Evolutionary conservation across 352 stramenopile genomes (phyloP).

Genomic region (Pythium vanterpoolii): DNA sequence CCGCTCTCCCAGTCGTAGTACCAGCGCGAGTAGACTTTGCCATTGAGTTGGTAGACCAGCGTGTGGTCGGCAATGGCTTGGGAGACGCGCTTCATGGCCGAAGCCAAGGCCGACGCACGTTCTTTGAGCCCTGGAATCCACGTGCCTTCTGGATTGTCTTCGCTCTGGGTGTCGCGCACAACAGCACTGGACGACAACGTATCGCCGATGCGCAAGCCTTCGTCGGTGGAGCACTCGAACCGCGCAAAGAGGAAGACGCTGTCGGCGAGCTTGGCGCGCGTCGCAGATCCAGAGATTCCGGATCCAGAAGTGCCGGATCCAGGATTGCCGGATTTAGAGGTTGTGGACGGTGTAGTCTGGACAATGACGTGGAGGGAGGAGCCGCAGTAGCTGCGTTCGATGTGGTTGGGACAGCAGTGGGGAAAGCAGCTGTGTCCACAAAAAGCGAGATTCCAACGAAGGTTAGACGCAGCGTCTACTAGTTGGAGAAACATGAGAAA

Average conservation of each 20-base stretch:
- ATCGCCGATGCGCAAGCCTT: constrained; percentile 33
- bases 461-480: neutral
- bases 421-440: constrained; percentile 18
- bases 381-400: constrained; percentile 29
- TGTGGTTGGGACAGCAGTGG: constrained; percentile 26
- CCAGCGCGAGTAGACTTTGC: constrained; percentile 41
- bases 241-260: constrained; percentile 29
- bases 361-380: constrained; percentile 30
- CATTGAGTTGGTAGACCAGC: constrained; percentile 36
- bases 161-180: constrained; percentile 33
- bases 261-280: constrained; percentile 15
- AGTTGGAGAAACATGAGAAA: neutral
- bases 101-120: constrained; percentile 29
- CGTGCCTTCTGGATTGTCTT: constrained; percentile 51
- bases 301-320: neutral
- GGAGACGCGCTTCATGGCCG: constrained; percentile 18
- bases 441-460: neutral
- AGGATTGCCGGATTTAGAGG: neutral
- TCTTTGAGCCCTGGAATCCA: constrained; percentile 58
- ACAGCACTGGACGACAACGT: constrained; percentile 44
- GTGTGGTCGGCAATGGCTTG: constrained; percentile 19
- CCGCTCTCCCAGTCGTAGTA: constrained; percentile 49
- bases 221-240: constrained; percentile 32
- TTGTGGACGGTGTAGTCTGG: constrained; percentile 13
- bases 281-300: neutral